Conservation (phyloP, 805 yeast genomes). For the Maudiozyma turicensis region DNA sequence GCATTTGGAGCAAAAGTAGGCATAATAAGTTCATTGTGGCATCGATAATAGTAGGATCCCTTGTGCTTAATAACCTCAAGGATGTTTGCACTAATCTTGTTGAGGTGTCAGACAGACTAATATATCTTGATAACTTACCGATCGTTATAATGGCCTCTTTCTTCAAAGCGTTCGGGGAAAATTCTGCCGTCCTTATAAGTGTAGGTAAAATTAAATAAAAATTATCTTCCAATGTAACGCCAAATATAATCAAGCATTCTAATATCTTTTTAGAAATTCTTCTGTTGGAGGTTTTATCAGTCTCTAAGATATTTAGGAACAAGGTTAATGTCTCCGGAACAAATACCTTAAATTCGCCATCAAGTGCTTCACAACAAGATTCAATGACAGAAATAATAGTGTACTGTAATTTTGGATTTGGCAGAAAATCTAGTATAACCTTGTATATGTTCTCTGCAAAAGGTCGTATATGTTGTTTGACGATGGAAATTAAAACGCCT, state of each 20-base stretch:
- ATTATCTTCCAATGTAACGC: slow-evolving; percentile 76
- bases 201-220: slow-evolving; percentile 75
- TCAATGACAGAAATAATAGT: slow-evolving; percentile 71
- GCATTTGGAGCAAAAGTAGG: slow-evolving; percentile 61
- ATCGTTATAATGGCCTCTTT: slow-evolving; percentile 68
- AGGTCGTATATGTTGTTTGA: slow-evolving; percentile 82
- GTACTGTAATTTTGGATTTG: slow-evolving; percentile 48
- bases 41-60: slow-evolving; percentile 45
- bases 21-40: slow-evolving; percentile 69
- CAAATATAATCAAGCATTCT: slow-evolving; percentile 76
- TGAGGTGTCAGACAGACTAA: slow-evolving; percentile 70
- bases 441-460: slow-evolving; percentile 62
- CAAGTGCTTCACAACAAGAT: slow-evolving; percentile 70
- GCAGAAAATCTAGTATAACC: slow-evolving; percentile 61
- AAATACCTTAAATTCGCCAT: slow-evolving; percentile 81
- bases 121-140: slow-evolving; percentile 61
- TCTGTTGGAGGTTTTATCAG: slow-evolving; percentile 48
- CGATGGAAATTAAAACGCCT: slow-evolving; percentile 65
- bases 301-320: slow-evolving; percentile 61
- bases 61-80: slow-evolving; percentile 45
- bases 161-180: slow-evolving; percentile 44
- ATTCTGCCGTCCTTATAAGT: slow-evolving; percentile 67
- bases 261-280: slow-evolving; percentile 59
- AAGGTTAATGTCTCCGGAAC: slow-evolving; percentile 65
- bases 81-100: slow-evolving; percentile 81